These are phyloP conservation scores for Mycena vulgaris DNA, from an alignment of 768 basidiomycete genomes.

Conservation along the genomic window DNA sequence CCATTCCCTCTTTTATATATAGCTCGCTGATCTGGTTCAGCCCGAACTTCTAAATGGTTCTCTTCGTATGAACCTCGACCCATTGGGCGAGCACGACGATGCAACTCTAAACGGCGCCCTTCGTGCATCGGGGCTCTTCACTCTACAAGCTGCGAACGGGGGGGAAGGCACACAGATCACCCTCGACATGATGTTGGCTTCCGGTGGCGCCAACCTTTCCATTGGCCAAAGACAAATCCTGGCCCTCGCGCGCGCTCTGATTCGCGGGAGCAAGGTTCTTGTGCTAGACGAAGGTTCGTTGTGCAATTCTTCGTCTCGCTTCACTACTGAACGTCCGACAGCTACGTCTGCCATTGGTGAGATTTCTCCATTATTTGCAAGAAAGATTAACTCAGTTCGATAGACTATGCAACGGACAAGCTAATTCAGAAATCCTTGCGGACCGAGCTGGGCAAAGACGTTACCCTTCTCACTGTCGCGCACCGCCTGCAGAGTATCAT, in stretches of 20 bases:
- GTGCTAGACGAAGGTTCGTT: conserved; percentile 31
- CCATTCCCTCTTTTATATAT: conserved; percentile 52
- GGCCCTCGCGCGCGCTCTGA: conserved; percentile 43
- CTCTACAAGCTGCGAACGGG: neutral
- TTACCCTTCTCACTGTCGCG: conserved; percentile 51
- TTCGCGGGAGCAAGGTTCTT: conserved; percentile 29
- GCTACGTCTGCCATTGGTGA: conserved; percentile 35
- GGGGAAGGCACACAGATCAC: conserved; percentile 12
- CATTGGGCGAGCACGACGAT: conserved; percentile 60
- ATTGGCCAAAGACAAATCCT: conserved; percentile 28
- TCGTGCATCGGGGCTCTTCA: conserved; percentile 48
- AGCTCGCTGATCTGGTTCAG: conserved; percentile 1
- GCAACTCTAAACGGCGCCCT: conserved; percentile 48
- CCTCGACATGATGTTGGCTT: conserved; percentile 23
- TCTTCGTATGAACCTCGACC: conserved; percentile 60
- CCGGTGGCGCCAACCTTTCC: conserved; percentile 23
- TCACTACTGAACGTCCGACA: neutral
- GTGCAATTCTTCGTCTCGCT: conserved; percentile 15
- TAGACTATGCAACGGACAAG: conserved; percentile 59
- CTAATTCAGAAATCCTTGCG: conserved; percentile 59
- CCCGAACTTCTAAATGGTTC: conserved; percentile 55
- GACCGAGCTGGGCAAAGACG: conserved; percentile 51
- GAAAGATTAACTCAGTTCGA: neutral
- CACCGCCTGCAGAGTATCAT: conserved; percentile 43
- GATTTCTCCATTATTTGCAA: neutral